Conservation (phyloP, 257 asterid genomes). For the Solanum pimpinellifolium region DNA sequence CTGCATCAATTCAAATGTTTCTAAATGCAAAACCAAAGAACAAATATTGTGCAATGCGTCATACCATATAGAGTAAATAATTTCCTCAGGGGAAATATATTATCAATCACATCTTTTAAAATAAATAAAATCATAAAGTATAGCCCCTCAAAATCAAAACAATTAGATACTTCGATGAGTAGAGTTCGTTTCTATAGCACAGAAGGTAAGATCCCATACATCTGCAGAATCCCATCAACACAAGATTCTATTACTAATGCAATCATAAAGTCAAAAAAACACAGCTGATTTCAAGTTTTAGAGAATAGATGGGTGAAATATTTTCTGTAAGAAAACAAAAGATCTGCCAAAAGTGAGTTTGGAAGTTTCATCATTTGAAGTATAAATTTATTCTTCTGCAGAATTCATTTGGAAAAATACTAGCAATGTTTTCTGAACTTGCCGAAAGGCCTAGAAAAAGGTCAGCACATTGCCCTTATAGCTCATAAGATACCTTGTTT, state of each 20-base stretch:
- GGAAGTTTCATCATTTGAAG: neutral
- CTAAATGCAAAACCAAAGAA: conserved; percentile 8
- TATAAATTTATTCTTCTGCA: neutral
- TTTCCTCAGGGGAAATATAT: neutral
- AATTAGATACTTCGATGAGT: neutral
- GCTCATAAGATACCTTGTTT: neutral
- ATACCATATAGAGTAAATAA: neutral
- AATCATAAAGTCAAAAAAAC: neutral
- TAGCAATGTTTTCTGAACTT: neutral
- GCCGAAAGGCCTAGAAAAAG: neutral
- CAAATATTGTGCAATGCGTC: neutral
- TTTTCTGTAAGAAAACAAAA: neutral
- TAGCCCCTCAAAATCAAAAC: neutral
- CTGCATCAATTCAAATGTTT: conserved; percentile 48
- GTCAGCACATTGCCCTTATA: neutral
- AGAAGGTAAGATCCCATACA: neutral
- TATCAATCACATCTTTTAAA: neutral
- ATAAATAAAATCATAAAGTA: neutral
- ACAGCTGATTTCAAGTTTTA: neutral
- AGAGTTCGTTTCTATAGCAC: neutral
- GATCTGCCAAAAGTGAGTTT: neutral
- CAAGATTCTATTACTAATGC: neutral
- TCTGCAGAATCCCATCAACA: neutral
- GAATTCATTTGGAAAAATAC: neutral
- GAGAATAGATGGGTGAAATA: neutral